These are phyloP conservation scores for Acanthamoeba sp. DNA, from an alignment of 208 protist genomes.

Conservation along the genomic window DNA sequence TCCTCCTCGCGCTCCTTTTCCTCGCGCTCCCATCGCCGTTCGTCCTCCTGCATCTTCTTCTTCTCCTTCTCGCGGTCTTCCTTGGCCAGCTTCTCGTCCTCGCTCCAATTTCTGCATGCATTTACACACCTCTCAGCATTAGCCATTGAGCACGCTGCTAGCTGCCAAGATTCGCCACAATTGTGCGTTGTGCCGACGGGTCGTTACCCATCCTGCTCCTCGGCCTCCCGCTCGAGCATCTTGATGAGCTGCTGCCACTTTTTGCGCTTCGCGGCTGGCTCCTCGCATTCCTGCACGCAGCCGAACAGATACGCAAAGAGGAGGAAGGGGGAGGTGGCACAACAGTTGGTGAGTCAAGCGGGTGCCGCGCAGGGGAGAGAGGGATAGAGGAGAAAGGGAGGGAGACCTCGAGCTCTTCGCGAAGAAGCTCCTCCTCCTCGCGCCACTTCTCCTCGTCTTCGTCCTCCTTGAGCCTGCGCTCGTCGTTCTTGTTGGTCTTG, in stretches of 20 bases:
- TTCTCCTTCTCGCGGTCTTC: conserved; percentile 52
- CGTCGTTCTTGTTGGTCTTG: conserved; percentile 26
- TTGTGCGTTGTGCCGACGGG: not conserved
- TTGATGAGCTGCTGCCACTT: conserved; percentile 67
- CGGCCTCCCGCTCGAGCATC: conserved; percentile 53
- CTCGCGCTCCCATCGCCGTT: conserved; percentile 47
- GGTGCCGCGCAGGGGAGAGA: no score
- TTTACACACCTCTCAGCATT: not conserved
- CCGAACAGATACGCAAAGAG: not conserved
- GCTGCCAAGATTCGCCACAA: no score
- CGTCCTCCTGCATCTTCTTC: conserved; percentile 59
- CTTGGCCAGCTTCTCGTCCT: conserved; percentile 30
- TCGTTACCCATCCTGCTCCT: conserved; percentile 13
- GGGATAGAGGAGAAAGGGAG: not conserved
- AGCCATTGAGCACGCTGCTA: not conserved
- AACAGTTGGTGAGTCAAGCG: no score
- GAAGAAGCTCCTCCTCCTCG: conserved; percentile 53
- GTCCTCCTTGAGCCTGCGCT: conserved; percentile 48
- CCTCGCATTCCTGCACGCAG: conserved; percentile 14
- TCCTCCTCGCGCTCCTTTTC: conserved; percentile 25
- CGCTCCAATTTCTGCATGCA: not conserved
- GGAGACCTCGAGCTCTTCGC: conserved; percentile 35
- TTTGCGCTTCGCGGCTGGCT: conserved; percentile 50
- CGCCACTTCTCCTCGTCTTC: conserved; percentile 52
- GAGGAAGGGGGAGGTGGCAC: not conserved